Conservation (phyloP, 106 monocot species). For the Agapanthus africanus region DNA sequence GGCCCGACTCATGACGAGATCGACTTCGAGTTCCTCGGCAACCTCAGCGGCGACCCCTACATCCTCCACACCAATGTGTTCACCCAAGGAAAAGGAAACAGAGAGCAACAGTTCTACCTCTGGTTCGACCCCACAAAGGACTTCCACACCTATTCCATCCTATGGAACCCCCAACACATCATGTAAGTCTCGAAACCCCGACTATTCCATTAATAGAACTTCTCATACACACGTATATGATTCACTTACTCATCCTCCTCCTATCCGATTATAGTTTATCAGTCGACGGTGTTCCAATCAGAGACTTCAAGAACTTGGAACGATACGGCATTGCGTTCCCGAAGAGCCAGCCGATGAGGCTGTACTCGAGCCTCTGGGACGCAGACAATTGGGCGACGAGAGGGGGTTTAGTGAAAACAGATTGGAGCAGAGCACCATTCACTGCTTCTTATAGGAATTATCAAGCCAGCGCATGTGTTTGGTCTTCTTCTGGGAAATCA, state of each 20-base stretch:
- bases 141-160: conserved; percentile 20
- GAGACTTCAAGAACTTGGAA: conserved; percentile 14
- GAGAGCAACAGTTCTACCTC: conserved; percentile 20
- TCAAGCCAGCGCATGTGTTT: conserved; percentile 11
- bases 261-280: not conserved
- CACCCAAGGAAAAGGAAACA: conserved; percentile 18
- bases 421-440: conserved; percentile 53
- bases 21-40: conserved; percentile 19
- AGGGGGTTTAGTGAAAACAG: conserved; percentile 56
- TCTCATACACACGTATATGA: not conserved
- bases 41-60: conserved; percentile 20
- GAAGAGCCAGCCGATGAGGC: conserved; percentile 10
- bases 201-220: not conserved
- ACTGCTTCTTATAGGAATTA: conserved; percentile 33
- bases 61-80: conserved; percentile 15
- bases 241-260: not conserved
- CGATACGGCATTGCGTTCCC: not conserved
- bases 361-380: conserved; percentile 14
- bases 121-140: conserved; percentile 27
- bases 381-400: conserved; percentile 37
- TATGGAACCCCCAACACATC: conserved; percentile 16
- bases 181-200: conserved; percentile 4
- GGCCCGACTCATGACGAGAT: conserved; percentile 16
- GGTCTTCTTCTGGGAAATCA: conserved; percentile 14
- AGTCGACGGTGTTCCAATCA: conserved; percentile 10